Evolutionary conservation across 208 protist genomes (phyloP), one percentile per base, ranked within the genome.

Genomic region (Wallacemonas rigidus): DNA sequence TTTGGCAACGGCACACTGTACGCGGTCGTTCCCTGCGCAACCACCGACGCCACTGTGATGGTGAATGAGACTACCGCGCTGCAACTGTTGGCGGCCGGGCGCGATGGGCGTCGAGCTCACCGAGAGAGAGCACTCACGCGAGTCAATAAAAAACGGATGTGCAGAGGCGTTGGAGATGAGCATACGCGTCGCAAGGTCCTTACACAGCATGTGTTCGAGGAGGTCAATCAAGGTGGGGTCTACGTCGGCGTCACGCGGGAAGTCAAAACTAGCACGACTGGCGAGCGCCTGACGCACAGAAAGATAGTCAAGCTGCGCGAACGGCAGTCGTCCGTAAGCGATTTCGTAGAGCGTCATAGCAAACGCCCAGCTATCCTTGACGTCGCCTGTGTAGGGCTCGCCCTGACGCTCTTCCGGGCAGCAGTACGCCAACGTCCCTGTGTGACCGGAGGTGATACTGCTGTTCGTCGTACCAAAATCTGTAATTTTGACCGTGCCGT

Each of bases 351-450:
- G 70, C 12, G 95, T 97, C 62, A 98, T 77, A 9, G 92, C 95
- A 55, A 97, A 92, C 12, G 91, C 82, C 95, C 95, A 98, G 71
- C 92, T 95, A 77, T 98, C 95, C 44, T 82, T 85, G 11, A 92
- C 85, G 6, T 90, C 80, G 38, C 91, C 93, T 39, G 74, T 67
- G 17, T 90, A 83, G 38, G 86, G 64, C 47, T 87, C 68, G 12
- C 81, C 83, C 35, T 71, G 50, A 38, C 86, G 69, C 65, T 87
- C 72, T 77, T 98, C 93, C 11, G 95, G 93, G 55, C 79, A 88
- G 55, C 75, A 82, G 67, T 95, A 98, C 15, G 91, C 91, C 15
- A 86, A 88, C 45, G 94, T 97, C 4, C 92, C 92, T 14, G 76
- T 68, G 15, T 73, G 58, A 11, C 69, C 75, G 14, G 81, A 77